phyloP scores from a whole-genome alignment of 306 rosid genomes.

The Echinosophora koreensis region DNA sequence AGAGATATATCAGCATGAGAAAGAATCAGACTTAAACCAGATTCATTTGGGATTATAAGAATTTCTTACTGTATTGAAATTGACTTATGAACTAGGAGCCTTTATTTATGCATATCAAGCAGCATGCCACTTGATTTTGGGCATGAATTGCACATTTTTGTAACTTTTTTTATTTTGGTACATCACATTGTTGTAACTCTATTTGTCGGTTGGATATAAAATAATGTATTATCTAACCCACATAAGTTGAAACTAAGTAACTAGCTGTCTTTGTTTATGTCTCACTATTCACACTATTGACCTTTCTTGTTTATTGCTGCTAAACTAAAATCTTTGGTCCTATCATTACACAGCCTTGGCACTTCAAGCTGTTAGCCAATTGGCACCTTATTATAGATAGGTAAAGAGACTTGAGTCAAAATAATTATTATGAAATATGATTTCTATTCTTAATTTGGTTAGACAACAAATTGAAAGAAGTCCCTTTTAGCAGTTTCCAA shows the following conservation, averaged over 20 bases:
- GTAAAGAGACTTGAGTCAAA: slow-evolving; percentile 32
- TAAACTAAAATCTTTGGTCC: slow-evolving; percentile 39
- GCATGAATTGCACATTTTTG: slow-evolving; percentile 39
- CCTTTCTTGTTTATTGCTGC: slow-evolving; percentile 19
- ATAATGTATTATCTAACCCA: slow-evolving; percentile 40
- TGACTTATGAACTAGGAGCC: slow-evolving; percentile 9
- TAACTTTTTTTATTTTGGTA: neutral
- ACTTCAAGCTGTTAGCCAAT: slow-evolving; percentile 34
- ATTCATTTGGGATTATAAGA: slow-evolving; percentile 11
- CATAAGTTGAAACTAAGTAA: slow-evolving; percentile 44
- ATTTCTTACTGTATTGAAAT: slow-evolving; percentile 9
- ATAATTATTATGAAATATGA: slow-evolving; percentile 12
- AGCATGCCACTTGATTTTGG: slow-evolving; percentile 32
- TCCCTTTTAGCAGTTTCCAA: slow-evolving; percentile 39
- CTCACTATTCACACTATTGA: slow-evolving; percentile 34
- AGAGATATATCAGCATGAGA: neutral
- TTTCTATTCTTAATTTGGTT: slow-evolving; percentile 31
- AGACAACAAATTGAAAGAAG: slow-evolving; percentile 35
- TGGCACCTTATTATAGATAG: slow-evolving; percentile 13
- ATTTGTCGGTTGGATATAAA: slow-evolving; percentile 42
- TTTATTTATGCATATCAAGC: slow-evolving; percentile 36
- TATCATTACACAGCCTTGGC: slow-evolving; percentile 22
- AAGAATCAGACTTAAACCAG: slow-evolving; percentile 19
- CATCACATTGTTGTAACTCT: slow-evolving; percentile 25
- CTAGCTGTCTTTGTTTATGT: slow-evolving; percentile 46